Conservation (phyloP, 441 rosid genomes). For the Eutrema salsugineum region DNA sequence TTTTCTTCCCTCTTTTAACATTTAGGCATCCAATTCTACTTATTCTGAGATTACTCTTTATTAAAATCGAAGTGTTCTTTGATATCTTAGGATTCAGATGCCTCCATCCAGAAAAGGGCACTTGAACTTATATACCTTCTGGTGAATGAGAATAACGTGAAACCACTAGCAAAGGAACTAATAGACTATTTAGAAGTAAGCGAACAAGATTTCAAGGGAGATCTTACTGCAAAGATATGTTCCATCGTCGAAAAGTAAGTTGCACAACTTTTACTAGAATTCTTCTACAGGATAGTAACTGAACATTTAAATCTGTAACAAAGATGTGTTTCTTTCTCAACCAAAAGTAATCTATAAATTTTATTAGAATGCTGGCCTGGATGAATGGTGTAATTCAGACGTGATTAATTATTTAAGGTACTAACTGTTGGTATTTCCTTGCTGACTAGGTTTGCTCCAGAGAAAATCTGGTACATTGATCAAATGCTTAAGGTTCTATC, state of each 20-base stretch:
- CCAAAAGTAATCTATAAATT: not conserved
- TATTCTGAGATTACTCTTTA: slow-evolving; percentile 1
- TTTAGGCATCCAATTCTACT: slow-evolving; percentile 1
- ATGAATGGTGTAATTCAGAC: not conserved
- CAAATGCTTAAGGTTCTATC: slow-evolving; percentile 98
- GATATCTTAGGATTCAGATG: slow-evolving; percentile 87
- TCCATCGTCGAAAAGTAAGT: slow-evolving; percentile 96
- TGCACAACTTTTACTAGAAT: slow-evolving; percentile 17
- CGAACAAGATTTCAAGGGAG: slow-evolving; percentile 89
- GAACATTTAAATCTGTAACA: not conserved
- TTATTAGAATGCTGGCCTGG: slow-evolving; percentile 14
- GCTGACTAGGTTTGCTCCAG: slow-evolving; percentile 78
- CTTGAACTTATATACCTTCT: slow-evolving; percentile 85
- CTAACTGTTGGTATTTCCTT: slow-evolving; percentile 25
- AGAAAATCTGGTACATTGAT: slow-evolving; percentile 95
- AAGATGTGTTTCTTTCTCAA: not conserved
- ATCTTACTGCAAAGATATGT: slow-evolving; percentile 95
- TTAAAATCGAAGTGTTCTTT: slow-evolving; percentile 23
- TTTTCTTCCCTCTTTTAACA: not conserved
- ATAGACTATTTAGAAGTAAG: slow-evolving; percentile 93
- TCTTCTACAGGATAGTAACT: slow-evolving; percentile 15
- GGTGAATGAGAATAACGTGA: slow-evolving; percentile 90
- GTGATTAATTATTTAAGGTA: not conserved
- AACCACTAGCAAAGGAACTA: slow-evolving; percentile 79
- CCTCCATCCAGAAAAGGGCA: slow-evolving; percentile 95